Base-by-base conservation (phyloP, 2,329 filamentous ascomycete species). In the Pseudovirgaria hyperparasitica region DNA sequence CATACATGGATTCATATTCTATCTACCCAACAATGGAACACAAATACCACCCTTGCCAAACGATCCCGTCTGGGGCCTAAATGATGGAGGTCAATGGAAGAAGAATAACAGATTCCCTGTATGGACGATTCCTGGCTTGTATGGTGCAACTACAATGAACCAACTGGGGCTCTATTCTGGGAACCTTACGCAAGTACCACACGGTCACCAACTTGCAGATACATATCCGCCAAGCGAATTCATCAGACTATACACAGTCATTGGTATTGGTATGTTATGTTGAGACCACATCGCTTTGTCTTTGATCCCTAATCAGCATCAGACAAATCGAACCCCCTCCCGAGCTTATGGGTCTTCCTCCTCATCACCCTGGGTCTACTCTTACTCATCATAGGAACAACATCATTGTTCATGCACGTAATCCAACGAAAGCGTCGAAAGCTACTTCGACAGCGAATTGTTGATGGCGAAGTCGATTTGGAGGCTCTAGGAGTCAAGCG, bases 401-500 rank as follows among this genome's bases (percentile, higher is more conserved):
- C 74, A 1, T 90, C 73, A 2, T 48, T 75, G 21, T 58, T 66
- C 27, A 92, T 90, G 79, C 84, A 90, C 41, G 60, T 76, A 13
- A 60, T 90, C 16, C 82, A 92, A 48, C 70, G 73, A 19, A 67
- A 72, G 25, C 72, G 84, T 16, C 72, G 86, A 6, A 64, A 65
- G 14, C 63, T 63, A 2, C 59, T 96, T 8, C 71, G 72, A 26
- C 67, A 71, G 25, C 72, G 85, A 9, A 76, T 94, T 10, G 65
- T 72, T 31, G 65, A 63, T 6, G 86, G 87, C 27, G 80, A 93
- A 40, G 75, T 92, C 12, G 82, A 94, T 44, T 62, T 94, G 3
- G 86, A 94, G 52, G 74, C 73, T 3, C 66, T 93, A 39, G 86
- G 85, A 2, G 82, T 94, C 40, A 87, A 82, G 45, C 70, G 79